A percentile compares a stretch with the other conserved stretches of the same genome.
phyloP scores from a whole-genome alignment of 495 filamentous ascomycete species.

The Aspergillus olivimuriae region DNA sequence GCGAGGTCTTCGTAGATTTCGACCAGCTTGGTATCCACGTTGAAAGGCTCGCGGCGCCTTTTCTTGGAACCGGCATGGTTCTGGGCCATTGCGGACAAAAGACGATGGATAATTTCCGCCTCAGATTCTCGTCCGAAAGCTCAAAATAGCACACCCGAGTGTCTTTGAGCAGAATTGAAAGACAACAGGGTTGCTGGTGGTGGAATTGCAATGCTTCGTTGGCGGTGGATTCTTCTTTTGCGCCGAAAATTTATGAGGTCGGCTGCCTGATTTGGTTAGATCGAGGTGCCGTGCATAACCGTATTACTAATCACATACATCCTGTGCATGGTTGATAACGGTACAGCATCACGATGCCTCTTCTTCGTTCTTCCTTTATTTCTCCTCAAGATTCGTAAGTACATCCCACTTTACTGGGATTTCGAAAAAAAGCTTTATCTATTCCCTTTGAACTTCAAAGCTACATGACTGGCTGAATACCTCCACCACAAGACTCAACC shows the following conservation, averaged over 20 bases:
- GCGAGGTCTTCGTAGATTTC: constrained; percentile 53
- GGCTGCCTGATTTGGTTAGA: constrained; percentile 6
- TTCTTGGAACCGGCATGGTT: constrained; percentile 30
- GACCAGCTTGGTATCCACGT: constrained; percentile 42
- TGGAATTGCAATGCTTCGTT: background rate
- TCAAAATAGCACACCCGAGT: background rate
- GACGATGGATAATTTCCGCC: background rate
- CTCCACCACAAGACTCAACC: too few species aligned
- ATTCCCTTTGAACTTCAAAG: too few species aligned
- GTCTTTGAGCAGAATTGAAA: background rate
- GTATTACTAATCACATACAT: too few species aligned
- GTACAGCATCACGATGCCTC: too few species aligned
- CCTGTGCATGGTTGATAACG: too few species aligned
- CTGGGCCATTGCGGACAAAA: constrained; percentile 18
- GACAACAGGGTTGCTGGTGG: background rate
- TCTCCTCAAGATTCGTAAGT: too few species aligned
- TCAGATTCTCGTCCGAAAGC: background rate
- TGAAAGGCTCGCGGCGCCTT: constrained; percentile 39
- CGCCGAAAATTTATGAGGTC: constrained; percentile 12
- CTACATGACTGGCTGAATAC: too few species aligned
- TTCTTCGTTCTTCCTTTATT: too few species aligned
- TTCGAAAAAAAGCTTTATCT: too few species aligned
- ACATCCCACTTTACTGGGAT: too few species aligned
- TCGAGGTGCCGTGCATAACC: background rate
- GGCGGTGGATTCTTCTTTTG: background rate